Base-by-base conservation (phyloP, 179 eudicot species). In the Amaranthus tricolor region DNA sequence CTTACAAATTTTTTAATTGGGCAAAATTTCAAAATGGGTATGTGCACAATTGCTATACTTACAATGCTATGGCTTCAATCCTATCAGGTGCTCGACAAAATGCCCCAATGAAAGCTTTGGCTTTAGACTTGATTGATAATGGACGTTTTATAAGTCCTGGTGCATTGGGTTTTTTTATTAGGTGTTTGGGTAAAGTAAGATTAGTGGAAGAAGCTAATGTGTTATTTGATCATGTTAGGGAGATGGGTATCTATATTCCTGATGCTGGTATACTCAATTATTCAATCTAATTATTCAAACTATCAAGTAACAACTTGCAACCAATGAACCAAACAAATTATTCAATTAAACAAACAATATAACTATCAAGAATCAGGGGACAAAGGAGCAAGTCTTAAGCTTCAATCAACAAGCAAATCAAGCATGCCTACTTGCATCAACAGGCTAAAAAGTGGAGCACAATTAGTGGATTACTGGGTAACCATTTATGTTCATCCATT, bases 61-160 rank as follows among this genome's bases (percentile, higher is more conserved):
- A 72, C 57, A 93, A 91, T 75, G 80, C 87, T 58, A 89, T 93
- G 91, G 98, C 98, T 43, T 81, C 84, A 21, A 76, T 86, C 74
- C 94, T 93, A 68, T 82, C 92, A 83, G 58, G 74, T 88, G 94
- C 81, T 91, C 92, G 94, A 83, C 96, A 82, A 87, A 89, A 84
- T 89, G 88, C 85, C 85, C 73, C 82, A 63, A 74, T 93, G 85
- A 88, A 79, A 48, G 69, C 12, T 49, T 82, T 91, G 7, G 80
- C 78, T 19, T 53, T 45, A 5, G 83, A 83, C 40, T 7, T 93
- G 20, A 40, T 84, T 10, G 77, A 78, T 6, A 78, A 85, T 3
- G 71, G 76, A 60, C 86, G 87, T 78, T 78, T 9, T 64, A 80
- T 90, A 84, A 62, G 85, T 57, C 86, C 98, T 10, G 96, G 96